Base-by-base conservation (phyloP, 371 early-diverging fungal species). In the Dichotomocladium elegans region DNA sequence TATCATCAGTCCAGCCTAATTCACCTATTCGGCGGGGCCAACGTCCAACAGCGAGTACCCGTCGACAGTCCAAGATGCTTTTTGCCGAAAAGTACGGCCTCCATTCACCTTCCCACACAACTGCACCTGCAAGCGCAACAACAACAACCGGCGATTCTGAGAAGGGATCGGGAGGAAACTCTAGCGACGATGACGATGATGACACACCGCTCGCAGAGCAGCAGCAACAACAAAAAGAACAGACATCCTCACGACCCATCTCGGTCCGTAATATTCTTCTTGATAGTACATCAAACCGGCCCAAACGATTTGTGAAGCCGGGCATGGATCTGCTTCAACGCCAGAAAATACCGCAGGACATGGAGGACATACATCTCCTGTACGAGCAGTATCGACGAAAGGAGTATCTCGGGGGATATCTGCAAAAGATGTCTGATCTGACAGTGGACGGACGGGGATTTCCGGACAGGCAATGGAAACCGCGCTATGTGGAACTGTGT, bases 401-500 rank as follows among this genome's bases (percentile, higher is more conserved):
- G 66, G 66, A 79, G 6, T 90, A 89, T 55, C 72, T 83, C 50
- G 72, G 80, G 49, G 90, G 89, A 1, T 80, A 83, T 48, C 63
- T 90, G 5, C 53, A 68, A 41, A 88, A 85, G 51, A 69, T 79
- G 66, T 81, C 86, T 47, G 82, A 79, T 34, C 57, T 72, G 15
- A 63, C 68, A 1, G 70, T 76, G 12, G 80, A 84, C 56, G 86
- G 85, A 0, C 58, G 61, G 22, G 66, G 74, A 0, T 55, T 41
- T 8, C 56, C 61, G 30, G 72, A 78, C 37, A 70, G 22, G 19
- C 30, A 74, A 41, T 89, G 89, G 88, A 72, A 74, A 24, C 61
- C 63, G 33, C 86, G 79, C 76, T 89, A 89, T 60, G 86, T 82
- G 6, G 89, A 88, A 61, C 56, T 87, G 26, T 68, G 72, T 41